phyloP scores from a whole-genome alignment of 31 red algal species.

The Porphyra umbilicalis region DNA sequence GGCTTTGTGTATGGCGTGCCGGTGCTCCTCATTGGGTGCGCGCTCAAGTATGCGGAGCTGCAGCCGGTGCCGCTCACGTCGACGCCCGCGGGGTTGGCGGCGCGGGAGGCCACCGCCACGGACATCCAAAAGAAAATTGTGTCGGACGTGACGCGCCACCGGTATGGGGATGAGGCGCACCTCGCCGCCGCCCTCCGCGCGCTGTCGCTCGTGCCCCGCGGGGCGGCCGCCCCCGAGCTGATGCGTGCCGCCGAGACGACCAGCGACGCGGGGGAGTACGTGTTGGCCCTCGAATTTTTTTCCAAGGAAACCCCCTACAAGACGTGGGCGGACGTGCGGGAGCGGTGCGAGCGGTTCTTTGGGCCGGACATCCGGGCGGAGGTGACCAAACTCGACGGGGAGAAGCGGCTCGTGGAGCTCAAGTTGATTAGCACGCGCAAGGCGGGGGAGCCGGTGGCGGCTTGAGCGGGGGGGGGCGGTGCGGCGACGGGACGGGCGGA shows the following conservation, averaged over 20 bases:
- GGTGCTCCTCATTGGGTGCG: constrained; percentile 77
- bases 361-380: constrained; percentile 48
- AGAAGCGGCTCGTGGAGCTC: constrained; percentile 64
- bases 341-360: constrained; percentile 74
- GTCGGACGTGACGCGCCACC: constrained; percentile 87
- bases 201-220: constrained; percentile 77
- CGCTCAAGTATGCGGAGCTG: constrained; percentile 93
- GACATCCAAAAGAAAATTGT: constrained; percentile 82
- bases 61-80: constrained; percentile 50
- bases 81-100: constrained; percentile 16
- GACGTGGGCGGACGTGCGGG: constrained; percentile 36
- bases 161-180: constrained; percentile 91
- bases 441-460: background rate
- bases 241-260: constrained; percentile 33
- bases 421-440: constrained; percentile 16
- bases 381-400: constrained; percentile 38
- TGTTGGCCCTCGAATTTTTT: constrained; percentile 49
- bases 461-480: too few species aligned
- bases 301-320: constrained; percentile 54
- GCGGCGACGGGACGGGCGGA: too few species aligned
- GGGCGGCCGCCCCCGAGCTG: constrained; percentile 63
- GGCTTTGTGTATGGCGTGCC: constrained; percentile 96
- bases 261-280: constrained; percentile 38
- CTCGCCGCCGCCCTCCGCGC: constrained; percentile 47
- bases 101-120: constrained; percentile 43